phyloP scores from a whole-genome alignment of 2,329 filamentous ascomycete genomes.

The Amylocarpus encephaloides region DNA sequence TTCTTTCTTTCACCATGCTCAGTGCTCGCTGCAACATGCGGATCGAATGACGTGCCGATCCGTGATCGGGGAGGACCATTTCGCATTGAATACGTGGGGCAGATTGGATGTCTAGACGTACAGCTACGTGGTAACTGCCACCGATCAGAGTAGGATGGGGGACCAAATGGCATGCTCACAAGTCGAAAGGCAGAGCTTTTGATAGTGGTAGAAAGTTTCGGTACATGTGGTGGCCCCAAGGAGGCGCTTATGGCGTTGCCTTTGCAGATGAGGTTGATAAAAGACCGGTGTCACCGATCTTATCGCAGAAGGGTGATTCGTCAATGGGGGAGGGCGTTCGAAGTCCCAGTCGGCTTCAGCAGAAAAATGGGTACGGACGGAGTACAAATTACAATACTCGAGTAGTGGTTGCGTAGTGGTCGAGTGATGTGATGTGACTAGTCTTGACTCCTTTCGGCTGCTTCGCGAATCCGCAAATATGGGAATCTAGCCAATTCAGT shows the following conservation, averaged over 20 bases:
- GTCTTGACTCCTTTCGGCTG: no score
- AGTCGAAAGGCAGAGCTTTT: background rate
- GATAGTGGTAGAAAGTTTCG: background rate
- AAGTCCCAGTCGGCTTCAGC: slow-evolving; percentile 1
- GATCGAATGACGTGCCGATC: slow-evolving; percentile 5
- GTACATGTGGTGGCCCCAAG: background rate
- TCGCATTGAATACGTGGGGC: background rate
- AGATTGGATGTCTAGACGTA: background rate
- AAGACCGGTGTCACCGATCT: slow-evolving; percentile 22
- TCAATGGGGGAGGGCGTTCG: slow-evolving; percentile 4
- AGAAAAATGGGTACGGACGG: background rate
- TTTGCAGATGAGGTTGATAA: slow-evolving; percentile 17
- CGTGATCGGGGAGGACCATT: slow-evolving; percentile 2
- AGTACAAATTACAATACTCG: no score
- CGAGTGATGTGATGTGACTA: no score
- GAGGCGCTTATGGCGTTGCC: background rate
- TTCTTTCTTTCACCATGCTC: background rate
- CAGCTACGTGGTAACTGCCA: background rate
- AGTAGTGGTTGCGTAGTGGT: no score
- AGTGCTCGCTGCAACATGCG: background rate
- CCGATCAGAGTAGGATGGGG: background rate
- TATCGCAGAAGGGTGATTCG: slow-evolving; percentile 20
- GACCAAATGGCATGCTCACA: background rate
- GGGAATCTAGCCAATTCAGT: no score
- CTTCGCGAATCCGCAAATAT: no score